Base-by-base conservation (phyloP, 1,284 basidiomycete species). In the Cutaneotrichosporon arboriforme region DNA sequence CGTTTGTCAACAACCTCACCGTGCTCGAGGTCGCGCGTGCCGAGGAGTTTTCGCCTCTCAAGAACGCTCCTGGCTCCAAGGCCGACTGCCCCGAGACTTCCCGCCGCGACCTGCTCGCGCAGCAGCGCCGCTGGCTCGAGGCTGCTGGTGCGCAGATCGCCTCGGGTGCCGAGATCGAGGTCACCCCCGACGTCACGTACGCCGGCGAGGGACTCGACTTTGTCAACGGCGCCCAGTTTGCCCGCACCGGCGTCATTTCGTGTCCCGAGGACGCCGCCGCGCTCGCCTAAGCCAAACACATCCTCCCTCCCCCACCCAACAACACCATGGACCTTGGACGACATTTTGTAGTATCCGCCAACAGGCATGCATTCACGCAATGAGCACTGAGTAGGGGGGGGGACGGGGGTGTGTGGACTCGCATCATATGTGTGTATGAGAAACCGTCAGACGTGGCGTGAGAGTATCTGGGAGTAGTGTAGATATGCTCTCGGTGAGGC, bases 31-130 rank as follows among this genome's bases (percentile, higher is more conserved):
- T 97, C 38, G 82, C 83, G 47, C 81, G 96, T 47, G 78, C 80
- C 56, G 89, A 94, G 57, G 94, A 98, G 76, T 99, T 99, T 68
- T 91, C 88, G 60, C 93, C 93, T 33, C 77, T 99, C 67, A 99
- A 99, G 81, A 99, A 99, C 67, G 94, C 93, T 2, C 90, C 91
- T 1, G 90, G 90, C 0, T 88, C 90, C 1, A 87, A 87, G n/a
- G 81, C 86, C n/a, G 96, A 98, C 73, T 86, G 90, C 70, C 88
- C 92, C 23, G 84, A 87, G 63, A 97, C 94, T 23, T 92, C 88
- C 65, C 81, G 92, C 43, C 80, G 84, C 45, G 94, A 98, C 77
- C 78, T 99, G 51, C 81, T 97, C 49, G 81, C 84, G n/a, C 90
- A 97, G 77, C 91, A 97, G 69, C 81, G 76, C 67, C 79, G 89